phyloP scores from a whole-genome alignment of 352 stramenopile species.

The Blastocystis sp. region DNA sequence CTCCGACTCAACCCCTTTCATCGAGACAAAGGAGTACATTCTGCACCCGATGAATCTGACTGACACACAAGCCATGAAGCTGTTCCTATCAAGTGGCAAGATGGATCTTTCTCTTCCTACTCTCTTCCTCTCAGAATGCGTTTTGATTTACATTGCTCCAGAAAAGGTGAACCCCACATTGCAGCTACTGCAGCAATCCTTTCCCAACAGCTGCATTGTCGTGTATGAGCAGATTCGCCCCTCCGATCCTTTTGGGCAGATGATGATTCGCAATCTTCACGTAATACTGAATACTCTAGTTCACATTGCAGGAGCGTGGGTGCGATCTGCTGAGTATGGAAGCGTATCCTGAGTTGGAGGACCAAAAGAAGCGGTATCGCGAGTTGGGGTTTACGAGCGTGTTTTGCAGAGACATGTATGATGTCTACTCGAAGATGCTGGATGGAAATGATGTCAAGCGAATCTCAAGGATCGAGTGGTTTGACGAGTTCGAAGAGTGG shows the following conservation, averaged over 20 bases:
- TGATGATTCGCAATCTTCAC: constrained; percentile 86
- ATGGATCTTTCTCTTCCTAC: constrained; percentile 68
- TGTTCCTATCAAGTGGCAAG: constrained; percentile 14
- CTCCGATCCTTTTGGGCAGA: constrained; percentile 81
- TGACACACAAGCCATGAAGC: constrained; percentile 43
- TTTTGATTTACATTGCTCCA: constrained; percentile 86
- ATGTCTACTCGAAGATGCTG: constrained; percentile 85
- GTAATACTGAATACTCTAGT: constrained; percentile 68
- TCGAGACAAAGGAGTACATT: constrained; percentile 69
- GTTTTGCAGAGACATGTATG: constrained; percentile 84
- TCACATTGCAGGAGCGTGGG: constrained; percentile 73
- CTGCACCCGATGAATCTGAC: constrained; percentile 68
- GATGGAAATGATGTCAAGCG: constrained; percentile 76
- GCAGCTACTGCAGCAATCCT: constrained; percentile 76
- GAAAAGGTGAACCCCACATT: constrained; percentile 79
- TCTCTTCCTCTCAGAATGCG: constrained; percentile 83
- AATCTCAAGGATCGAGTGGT: constrained; percentile 82
- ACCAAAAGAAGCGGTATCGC: constrained; percentile 79
- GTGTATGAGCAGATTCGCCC: constrained; percentile 86
- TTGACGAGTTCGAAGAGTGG: constrained; percentile 87
- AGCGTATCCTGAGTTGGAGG: constrained; percentile 76
- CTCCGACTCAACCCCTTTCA: background rate
- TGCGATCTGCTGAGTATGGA: constrained; percentile 82
- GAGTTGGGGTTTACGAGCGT: constrained; percentile 76
- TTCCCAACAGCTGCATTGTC: constrained; percentile 79